Evolutionary conservation across 2,329 filamentous ascomycete genomes (phyloP), one percentile per base, ranked within the genome.

Genomic region (Aspergillus sp.): DNA sequence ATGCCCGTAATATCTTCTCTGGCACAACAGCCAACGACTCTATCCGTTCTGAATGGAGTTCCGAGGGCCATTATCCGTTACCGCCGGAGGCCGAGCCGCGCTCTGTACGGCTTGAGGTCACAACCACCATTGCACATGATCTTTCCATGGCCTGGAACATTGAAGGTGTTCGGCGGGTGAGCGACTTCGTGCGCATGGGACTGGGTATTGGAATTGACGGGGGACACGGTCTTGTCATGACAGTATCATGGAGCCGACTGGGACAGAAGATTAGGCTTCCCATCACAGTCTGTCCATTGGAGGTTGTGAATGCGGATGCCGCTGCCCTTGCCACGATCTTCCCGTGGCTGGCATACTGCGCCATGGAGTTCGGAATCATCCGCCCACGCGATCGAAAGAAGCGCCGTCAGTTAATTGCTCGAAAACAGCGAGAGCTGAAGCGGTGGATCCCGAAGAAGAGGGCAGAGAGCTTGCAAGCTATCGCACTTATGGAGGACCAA

Each of bases 311-410:
- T 34, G 53, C 52, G 19, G 64, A 68, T 37, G 56, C 65, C 33
- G 62, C 64, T 8, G 46, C 59, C 3, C 45, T 68, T 40, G 67
- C 63, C 6, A 54, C 68, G 8, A 48, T 66, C 13, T 51, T 68
- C 26, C 69, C 69, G 0, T 70, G 64, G 62, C 49, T 64, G 31
- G 50, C 61, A 8, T 72, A 72, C 41, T 60, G 65, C 28, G 61
- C 64, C 2, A 36, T 69, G 34, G 69, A 72, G 49, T 72, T 71
- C 47, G 66, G 65, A 3, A 59, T 63, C 35, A 59, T 69, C 29
- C 64, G 69, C 7, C 69, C 68, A 0, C 56, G 64, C 26, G 58
- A 68, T 39, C 58, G 62, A 30, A 60, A 61, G 45, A 58, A 58
- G 37, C 63, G 66, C 38, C 61, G 61, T 32, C 57, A 60, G 37